phyloP scores from a whole-genome alignment of 495 filamentous ascomycete genomes.

The Penicillium arizonense region DNA sequence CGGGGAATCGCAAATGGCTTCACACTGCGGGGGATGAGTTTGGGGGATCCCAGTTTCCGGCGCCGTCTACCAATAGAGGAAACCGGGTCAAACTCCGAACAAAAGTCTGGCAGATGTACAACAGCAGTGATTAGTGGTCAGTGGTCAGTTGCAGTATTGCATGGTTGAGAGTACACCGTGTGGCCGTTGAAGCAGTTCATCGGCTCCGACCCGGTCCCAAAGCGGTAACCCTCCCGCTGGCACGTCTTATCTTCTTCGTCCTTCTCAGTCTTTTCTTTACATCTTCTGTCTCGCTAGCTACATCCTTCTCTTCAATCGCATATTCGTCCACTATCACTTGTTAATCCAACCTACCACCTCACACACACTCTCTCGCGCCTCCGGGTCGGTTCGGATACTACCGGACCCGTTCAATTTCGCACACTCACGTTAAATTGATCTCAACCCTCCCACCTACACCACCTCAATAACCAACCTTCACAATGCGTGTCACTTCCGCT shows the following conservation, averaged over 20 bases:
- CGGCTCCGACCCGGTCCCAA: constrained; percentile 22
- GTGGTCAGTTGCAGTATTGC: not conserved
- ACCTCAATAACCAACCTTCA: constrained; percentile 21
- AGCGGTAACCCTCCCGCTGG: constrained; percentile 13
- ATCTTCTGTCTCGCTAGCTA: constrained; percentile 11
- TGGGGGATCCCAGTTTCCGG: constrained; percentile 11
- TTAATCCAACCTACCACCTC: not conserved
- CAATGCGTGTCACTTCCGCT: constrained; percentile 64
- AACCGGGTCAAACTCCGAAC: not conserved
- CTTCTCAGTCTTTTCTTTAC: constrained; percentile 12
- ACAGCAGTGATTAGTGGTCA: too few species aligned
- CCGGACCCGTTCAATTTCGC: constrained; percentile 32
- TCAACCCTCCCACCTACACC: constrained; percentile 11
- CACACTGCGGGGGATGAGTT: constrained; percentile 14
- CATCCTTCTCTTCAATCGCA: constrained; percentile 8
- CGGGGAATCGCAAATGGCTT: constrained; percentile 7
- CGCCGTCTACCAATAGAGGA: constrained; percentile 15
- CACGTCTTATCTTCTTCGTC: constrained; percentile 19
- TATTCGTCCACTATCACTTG: not conserved
- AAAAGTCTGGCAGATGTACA: not conserved
- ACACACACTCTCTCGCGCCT: constrained; percentile 7
- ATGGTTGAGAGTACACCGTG: constrained; percentile 6
- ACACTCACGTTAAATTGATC: constrained; percentile 23
- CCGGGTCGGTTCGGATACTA: constrained; percentile 32
- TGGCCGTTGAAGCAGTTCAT: not conserved